Evolutionary conservation across 148 eudicot genomes (phyloP).

Genomic region (Drosera capensis): DNA sequence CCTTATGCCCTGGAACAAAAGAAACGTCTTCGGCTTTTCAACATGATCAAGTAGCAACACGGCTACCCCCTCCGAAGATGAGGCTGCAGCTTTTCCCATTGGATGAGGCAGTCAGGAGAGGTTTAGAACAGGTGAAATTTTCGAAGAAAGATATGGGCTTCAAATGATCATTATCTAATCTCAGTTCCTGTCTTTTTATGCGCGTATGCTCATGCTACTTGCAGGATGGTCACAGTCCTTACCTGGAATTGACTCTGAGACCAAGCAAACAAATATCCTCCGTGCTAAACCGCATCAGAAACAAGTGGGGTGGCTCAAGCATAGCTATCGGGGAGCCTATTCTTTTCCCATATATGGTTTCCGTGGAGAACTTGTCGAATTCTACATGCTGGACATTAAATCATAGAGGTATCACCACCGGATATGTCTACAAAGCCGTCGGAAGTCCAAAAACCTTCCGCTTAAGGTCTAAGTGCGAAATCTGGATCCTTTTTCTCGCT

Average conservation of each 20-base stretch:
- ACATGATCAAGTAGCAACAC: conserved; percentile 6
- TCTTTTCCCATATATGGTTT: conserved; percentile 47
- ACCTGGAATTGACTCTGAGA: conserved; percentile 68
- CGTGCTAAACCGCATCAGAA: conserved; percentile 55
- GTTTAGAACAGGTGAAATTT: conserved; percentile 52
- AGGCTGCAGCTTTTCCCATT: conserved; percentile 82
- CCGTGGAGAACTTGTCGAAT: conserved; percentile 14
- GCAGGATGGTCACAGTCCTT: conserved; percentile 82
- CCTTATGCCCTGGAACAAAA: neutral
- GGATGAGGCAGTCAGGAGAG: conserved; percentile 34
- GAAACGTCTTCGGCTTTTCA: neutral
- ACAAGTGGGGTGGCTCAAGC: conserved; percentile 68
- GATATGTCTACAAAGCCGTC: conserved; percentile 52
- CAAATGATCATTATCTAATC: neutral
- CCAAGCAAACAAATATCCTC: conserved; percentile 75
- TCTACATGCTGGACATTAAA: conserved; percentile 49
- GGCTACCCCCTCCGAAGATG: conserved; percentile 36
- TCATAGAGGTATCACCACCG: conserved; percentile 30
- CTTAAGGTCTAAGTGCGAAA: conserved; percentile 50
- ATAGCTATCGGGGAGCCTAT: conserved; percentile 46
- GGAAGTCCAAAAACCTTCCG: conserved; percentile 58
- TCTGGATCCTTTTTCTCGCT: conserved; percentile 1
- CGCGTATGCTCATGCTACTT: conserved; percentile 1
- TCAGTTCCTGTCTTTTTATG: neutral
- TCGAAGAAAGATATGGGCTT: neutral